These are phyloP conservation scores for Podila epicladia DNA, from an alignment of 192 early-diverging fungal species.

Conservation along the genomic window DNA sequence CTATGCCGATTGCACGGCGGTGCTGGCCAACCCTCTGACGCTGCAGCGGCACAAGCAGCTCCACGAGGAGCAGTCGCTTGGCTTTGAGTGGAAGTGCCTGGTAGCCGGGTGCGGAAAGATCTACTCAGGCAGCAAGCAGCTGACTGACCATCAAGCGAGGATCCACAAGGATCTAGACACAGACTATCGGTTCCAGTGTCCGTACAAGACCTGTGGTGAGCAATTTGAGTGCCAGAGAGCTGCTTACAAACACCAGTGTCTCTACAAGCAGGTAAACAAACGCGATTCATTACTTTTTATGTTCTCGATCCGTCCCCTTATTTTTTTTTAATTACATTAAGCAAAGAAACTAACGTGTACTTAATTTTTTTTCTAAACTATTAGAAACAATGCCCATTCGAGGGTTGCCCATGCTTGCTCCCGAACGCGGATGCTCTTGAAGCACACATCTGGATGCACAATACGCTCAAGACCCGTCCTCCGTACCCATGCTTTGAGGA, in stretches of 20 bases:
- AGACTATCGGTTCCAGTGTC: constrained; percentile 27
- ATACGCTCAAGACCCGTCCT: constrained; percentile 42
- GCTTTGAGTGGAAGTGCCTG: constrained; percentile 45
- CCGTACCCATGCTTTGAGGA: constrained; percentile 53
- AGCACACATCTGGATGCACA: constrained; percentile 48
- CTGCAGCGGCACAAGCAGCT: constrained; percentile 47
- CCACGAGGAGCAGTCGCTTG: constrained; percentile 46
- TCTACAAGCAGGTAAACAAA: constrained; percentile 27
- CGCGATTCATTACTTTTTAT: neutral
- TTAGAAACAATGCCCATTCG: constrained; percentile 45
- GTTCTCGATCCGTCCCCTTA: neutral
- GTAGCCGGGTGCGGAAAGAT: constrained; percentile 34
- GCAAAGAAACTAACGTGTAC: neutral
- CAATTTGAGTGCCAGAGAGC: constrained; percentile 36
- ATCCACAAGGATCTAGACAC: constrained; percentile 47
- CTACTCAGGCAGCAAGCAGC: constrained; percentile 46
- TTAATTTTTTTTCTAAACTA: neutral
- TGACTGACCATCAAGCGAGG: constrained; percentile 44
- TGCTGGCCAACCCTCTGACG: constrained; percentile 48
- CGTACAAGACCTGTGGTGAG: constrained; percentile 23
- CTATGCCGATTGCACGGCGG: constrained; percentile 38
- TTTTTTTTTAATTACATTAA: constrained; percentile 7
- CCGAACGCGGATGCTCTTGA: constrained; percentile 31
- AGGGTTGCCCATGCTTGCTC: constrained; percentile 32
- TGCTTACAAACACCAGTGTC: constrained; percentile 48